Base-by-base conservation (phyloP, 192 early-diverging fungal genomes). In the Podila epigama region DNA sequence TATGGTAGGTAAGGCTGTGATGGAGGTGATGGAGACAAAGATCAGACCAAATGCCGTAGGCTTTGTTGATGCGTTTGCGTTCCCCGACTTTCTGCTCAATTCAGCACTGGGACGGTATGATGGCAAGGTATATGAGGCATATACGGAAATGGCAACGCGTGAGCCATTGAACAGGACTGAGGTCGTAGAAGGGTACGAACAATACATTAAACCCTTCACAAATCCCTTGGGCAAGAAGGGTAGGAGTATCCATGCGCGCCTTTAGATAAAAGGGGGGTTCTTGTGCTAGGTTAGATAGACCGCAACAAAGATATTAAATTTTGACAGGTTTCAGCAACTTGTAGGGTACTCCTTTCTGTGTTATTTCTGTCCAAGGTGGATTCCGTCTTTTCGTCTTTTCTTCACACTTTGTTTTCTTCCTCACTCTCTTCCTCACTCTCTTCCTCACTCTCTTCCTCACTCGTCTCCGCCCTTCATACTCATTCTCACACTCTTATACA, bases 31-130 rank as follows among this genome's bases (percentile, higher is more conserved):
- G 50, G 66, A 63, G 41, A 82, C 82, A 39, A 84, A 87, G 29
- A 68, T 96, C 1, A 83, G 93, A 10, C 86, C 86, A 33, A 86
- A 96, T 70, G 91, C 91, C 2, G 85, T 96, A 12, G 79, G 89
- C 0, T 85, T 96, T 25, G 92, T 93, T 18, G 95, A 96, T 53
- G 87, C 93, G 0, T 95, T 92, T 81, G 88, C 85, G 25, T 79
- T 93, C 32, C 85, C 91, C 1, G 95, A 95, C 59, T 90, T 89
- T 53, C 62, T 84, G 29, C 82, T 96, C 5, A 87, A 94, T 78
- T 92, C 92, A 37, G 89, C 92, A 7, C 79, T 95, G 37, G 95
- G 91, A 15, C 70, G 88, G 22, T 87, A 80, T 57, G 92, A 94
- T 66, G 93, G 93, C 44, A 81, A 86, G 34, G 89, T 91, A 9